Base-by-base conservation (phyloP, 371 early-diverging fungal species). In the Mortierella sp. region DNA sequence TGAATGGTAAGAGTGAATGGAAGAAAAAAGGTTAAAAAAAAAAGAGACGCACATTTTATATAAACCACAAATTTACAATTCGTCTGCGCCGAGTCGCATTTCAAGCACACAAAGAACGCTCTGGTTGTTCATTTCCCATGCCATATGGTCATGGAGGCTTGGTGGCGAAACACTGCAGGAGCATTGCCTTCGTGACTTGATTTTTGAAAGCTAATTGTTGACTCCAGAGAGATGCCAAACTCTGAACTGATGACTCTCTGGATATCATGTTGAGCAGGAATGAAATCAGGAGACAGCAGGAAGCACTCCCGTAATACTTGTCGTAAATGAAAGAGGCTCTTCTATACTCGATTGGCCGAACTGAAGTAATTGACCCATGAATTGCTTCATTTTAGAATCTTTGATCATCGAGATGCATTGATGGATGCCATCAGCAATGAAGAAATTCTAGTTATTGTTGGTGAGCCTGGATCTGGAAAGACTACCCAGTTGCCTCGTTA, bases 401-500 rank as follows among this genome's bases (percentile, higher is more conserved):
- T 96, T 88, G 95, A 96, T 7, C 96, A 96, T 19, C 92, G 97
- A 57, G 93, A 96, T 82, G 93, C 95, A 40, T 84, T 99, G 12
- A 72, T 98, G 57, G 86, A 89, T 23, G 92, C 96, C 4, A 95
- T 99, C 26, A 86, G 94, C 34, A 97, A 98, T 61, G 96, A 98
- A 75, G 55, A 72, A 28, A 66, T 97, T 19, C 91, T 97, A 0
- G 88, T 99, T 34, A 91, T 99, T 59, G 94, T 98, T 34, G 99
- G 99, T 74, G 98, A 98, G 80, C 99, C 99, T 8, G 99, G 99
- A 40, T 96, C 96, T 2, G 99, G 99, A 56, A 99, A 99, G 77
- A 99, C 99, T 0, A 99, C 99, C 0, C 99, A 99, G 83, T 88
- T 99, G 68, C 95, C 99, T 2, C 99, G 99, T 60, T 99, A 97